phyloP scores from a whole-genome alignment of 257 asterid genomes.

The Salvia splendens region DNA sequence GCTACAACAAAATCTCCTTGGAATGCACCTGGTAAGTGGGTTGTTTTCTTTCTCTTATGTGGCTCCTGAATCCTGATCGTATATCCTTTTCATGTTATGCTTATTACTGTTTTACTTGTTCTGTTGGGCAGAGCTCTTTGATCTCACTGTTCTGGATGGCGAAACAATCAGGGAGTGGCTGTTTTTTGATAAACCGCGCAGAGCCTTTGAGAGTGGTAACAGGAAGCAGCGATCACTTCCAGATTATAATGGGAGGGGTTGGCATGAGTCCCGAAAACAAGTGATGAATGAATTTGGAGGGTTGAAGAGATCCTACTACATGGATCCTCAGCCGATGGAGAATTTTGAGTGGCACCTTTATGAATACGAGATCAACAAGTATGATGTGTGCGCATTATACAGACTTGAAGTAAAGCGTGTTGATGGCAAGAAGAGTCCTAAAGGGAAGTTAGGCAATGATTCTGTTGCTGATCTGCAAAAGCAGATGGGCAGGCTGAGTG shows the following conservation, averaged over 20 bases:
- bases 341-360: conserved; percentile 89
- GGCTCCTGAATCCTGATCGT: too few species aligned
- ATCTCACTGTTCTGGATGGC: conserved; percentile 69
- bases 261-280: conserved; percentile 99
- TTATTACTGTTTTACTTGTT: conserved; percentile 26
- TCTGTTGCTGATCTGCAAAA: conserved; percentile 88
- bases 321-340: conserved; percentile 97
- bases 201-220: conserved; percentile 97
- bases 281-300: conserved; percentile 85
- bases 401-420: conserved; percentile 80
- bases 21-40: conserved; percentile 84
- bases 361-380: conserved; percentile 78
- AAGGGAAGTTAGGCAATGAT: conserved; percentile 69
- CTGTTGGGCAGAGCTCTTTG: conserved; percentile 72
- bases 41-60: background rate
- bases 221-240: conserved; percentile 96
- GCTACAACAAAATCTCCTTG: conserved; percentile 98
- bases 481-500: conserved; percentile 80
- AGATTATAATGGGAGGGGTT: conserved; percentile 93
- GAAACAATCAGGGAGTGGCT: conserved; percentile 96
- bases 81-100: background rate
- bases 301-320: conserved; percentile 91
- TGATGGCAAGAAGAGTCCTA: conserved; percentile 75
- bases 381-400: conserved; percentile 72
- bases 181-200: conserved; percentile 93